These are phyloP conservation scores for Phanerodontia chrysosporium DNA, from an alignment of 768 basidiomycete genomes.

Conservation along the genomic window DNA sequence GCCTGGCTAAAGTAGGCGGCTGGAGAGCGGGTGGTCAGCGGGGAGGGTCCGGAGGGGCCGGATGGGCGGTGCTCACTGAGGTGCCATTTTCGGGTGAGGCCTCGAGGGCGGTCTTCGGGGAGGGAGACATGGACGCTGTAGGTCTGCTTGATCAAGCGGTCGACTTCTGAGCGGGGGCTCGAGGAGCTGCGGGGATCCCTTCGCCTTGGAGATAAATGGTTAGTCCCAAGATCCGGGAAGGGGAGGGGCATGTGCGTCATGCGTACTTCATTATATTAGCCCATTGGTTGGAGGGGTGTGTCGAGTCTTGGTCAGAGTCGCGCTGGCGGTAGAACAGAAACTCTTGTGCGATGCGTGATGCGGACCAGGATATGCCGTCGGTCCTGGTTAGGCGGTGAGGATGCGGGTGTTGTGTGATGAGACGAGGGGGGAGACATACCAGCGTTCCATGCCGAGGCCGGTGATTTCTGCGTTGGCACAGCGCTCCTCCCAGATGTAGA, in stretches of 20 bases:
- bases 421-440: slow-evolving; percentile 42
- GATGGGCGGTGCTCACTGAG: slow-evolving; percentile 40
- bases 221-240: not conserved
- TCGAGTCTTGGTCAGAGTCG: slow-evolving; percentile 37
- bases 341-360: slow-evolving; percentile 60
- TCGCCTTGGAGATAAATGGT: slow-evolving; percentile 25
- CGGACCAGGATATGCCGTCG: slow-evolving; percentile 80
- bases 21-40: slow-evolving; percentile 29
- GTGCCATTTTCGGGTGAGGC: slow-evolving; percentile 47
- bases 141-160: slow-evolving; percentile 51
- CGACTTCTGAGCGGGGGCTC: slow-evolving; percentile 24
- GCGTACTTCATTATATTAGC: slow-evolving; percentile 35
- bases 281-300: slow-evolving; percentile 61
- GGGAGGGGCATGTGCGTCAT: slow-evolving; percentile 3
- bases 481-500: slow-evolving; percentile 88
- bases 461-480: slow-evolving; percentile 78
- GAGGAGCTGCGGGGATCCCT: slow-evolving; percentile 38
- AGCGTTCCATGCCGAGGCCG: slow-evolving; percentile 83
- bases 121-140: slow-evolving; percentile 48
- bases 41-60: not conserved
- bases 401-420: slow-evolving; percentile 4
- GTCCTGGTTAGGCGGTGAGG: slow-evolving; percentile 44
- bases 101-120: slow-evolving; percentile 38
- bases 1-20: slow-evolving; percentile 85
- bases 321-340: slow-evolving; percentile 56